phyloP scores from a whole-genome alignment of 805 yeast species.

The Yarrowia phangngaensis region DNA sequence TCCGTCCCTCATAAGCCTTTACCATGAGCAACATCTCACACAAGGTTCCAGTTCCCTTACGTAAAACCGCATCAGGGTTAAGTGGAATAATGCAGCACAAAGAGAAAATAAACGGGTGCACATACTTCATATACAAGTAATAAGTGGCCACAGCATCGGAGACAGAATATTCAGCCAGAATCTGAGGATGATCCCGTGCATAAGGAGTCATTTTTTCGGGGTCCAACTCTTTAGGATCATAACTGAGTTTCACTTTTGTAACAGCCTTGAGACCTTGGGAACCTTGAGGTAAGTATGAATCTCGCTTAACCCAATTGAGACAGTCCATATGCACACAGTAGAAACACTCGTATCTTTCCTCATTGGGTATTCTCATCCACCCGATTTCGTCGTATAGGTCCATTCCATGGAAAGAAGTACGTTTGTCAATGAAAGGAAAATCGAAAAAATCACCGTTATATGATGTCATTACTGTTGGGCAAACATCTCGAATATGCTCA shows the following conservation, averaged over 20 bases:
- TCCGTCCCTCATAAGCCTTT: conserved; percentile 77
- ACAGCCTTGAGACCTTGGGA: conserved; percentile 98
- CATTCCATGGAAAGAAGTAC: conserved; percentile 78
- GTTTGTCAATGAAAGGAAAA: conserved; percentile 95
- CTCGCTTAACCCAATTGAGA: conserved; percentile 96
- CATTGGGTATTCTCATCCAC: conserved; percentile 81
- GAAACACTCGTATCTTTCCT: conserved; percentile 88
- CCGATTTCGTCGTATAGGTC: conserved; percentile 93
- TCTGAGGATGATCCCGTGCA: conserved; percentile 90
- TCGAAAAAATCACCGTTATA: conserved; percentile 98
- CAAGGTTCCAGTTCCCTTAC: conserved; percentile 97
- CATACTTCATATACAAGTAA: conserved; percentile 91
- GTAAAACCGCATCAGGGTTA: conserved; percentile 90
- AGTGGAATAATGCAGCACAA: conserved; percentile 92
- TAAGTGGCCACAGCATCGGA: conserved; percentile 99
- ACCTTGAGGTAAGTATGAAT: conserved; percentile 95
- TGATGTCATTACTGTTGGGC: conserved; percentile 96
- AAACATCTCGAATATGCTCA: conserved; percentile 81
- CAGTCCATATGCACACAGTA: conserved; percentile 98
- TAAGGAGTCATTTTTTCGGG: conserved; percentile 98
- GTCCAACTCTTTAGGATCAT: conserved; percentile 92
- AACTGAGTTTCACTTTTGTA: conserved; percentile 90
- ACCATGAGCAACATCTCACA: conserved; percentile 97
- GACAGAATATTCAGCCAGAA: conserved; percentile 92
- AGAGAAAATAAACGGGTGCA: conserved; percentile 94